phyloP scores from a whole-genome alignment of 2,329 filamentous ascomycete species.

The Talaromyces sp. region DNA sequence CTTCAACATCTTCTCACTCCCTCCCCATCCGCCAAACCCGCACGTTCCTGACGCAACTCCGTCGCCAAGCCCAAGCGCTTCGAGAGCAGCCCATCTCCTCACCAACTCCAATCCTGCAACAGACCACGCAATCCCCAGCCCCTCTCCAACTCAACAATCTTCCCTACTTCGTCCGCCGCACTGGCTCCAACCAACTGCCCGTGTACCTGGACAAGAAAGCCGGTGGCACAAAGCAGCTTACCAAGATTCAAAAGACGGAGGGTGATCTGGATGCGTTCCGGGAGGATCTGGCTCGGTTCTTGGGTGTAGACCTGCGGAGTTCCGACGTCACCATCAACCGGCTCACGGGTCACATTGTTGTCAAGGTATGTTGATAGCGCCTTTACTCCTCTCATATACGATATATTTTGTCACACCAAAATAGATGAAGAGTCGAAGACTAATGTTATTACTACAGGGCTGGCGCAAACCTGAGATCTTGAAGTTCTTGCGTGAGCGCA shows the following conservation, averaged over 20 bases:
- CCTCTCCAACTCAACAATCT: slow-evolving; percentile 48
- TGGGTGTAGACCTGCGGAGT: slow-evolving; percentile 56
- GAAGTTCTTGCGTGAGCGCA: slow-evolving; percentile 51
- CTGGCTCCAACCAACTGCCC: slow-evolving; percentile 69
- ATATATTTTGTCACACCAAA: no score
- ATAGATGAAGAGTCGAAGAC: slow-evolving; percentile 3
- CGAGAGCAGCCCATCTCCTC: slow-evolving; percentile 40
- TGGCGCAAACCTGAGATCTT: slow-evolving; percentile 54
- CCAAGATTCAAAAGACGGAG: slow-evolving; percentile 75
- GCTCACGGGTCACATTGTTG: slow-evolving; percentile 71
- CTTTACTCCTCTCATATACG: no score
- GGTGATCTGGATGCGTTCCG: slow-evolving; percentile 69
- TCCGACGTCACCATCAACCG: slow-evolving; percentile 55
- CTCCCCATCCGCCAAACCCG: slow-evolving; percentile 34
- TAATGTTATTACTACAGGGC: slow-evolving; percentile 41
- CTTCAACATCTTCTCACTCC: slow-evolving; percentile 6
- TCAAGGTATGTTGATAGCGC: slow-evolving; percentile 67
- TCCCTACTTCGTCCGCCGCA: slow-evolving; percentile 73
- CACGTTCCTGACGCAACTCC: slow-evolving; percentile 42
- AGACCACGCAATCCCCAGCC: slow-evolving; percentile 15
- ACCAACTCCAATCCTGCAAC: slow-evolving; percentile 22
- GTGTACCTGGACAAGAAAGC: slow-evolving; percentile 75
- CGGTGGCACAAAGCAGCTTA: slow-evolving; percentile 75
- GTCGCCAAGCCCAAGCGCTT: slow-evolving; percentile 39
- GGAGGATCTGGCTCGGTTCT: slow-evolving; percentile 61